Conservation (phyloP, 306 rosid species). For the Cicer bijugum region DNA sequence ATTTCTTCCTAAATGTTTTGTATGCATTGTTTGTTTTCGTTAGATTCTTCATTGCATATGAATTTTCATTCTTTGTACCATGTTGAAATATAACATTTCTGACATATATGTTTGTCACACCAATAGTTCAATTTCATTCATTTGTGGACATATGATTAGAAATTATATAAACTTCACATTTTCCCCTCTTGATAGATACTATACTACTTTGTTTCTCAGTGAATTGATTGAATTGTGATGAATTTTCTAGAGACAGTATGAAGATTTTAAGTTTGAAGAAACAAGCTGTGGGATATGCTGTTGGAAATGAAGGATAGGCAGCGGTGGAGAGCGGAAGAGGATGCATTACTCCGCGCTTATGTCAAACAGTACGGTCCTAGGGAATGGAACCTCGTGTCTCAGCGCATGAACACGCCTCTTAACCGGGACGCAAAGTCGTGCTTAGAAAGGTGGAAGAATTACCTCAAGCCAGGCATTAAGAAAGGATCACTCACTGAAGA, state of each 20-base stretch:
- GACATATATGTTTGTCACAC: slow-evolving; percentile 8
- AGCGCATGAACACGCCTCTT: slow-evolving; percentile 78
- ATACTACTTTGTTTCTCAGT: slow-evolving; percentile 11
- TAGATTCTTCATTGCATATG: slow-evolving; percentile 27
- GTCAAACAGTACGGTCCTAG: slow-evolving; percentile 88
- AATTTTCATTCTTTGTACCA: slow-evolving; percentile 6
- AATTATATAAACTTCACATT: background rate
- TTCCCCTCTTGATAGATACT: background rate
- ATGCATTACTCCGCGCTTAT: slow-evolving; percentile 73
- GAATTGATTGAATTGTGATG: slow-evolving; percentile 37
- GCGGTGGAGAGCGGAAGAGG: slow-evolving; percentile 86
- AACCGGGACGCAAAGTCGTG: slow-evolving; percentile 83
- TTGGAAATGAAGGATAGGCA: slow-evolving; percentile 89
- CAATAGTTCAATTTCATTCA: background rate
- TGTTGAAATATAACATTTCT: background rate
- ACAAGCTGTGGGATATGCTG: slow-evolving; percentile 58
- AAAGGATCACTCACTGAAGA: slow-evolving; percentile 84
- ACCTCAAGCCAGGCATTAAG: slow-evolving; percentile 84
- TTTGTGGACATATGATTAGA: background rate
- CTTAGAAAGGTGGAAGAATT: slow-evolving; percentile 91
- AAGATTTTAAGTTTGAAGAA: slow-evolving; percentile 60
- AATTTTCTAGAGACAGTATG: slow-evolving; percentile 67
- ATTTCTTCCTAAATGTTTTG: slow-evolving; percentile 8
- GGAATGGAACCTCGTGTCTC: slow-evolving; percentile 91
- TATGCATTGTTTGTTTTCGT: slow-evolving; percentile 13